These are phyloP conservation scores for Penicillium goetzii DNA, from an alignment of 495 filamentous ascomycete genomes.

Conservation along the genomic window DNA sequence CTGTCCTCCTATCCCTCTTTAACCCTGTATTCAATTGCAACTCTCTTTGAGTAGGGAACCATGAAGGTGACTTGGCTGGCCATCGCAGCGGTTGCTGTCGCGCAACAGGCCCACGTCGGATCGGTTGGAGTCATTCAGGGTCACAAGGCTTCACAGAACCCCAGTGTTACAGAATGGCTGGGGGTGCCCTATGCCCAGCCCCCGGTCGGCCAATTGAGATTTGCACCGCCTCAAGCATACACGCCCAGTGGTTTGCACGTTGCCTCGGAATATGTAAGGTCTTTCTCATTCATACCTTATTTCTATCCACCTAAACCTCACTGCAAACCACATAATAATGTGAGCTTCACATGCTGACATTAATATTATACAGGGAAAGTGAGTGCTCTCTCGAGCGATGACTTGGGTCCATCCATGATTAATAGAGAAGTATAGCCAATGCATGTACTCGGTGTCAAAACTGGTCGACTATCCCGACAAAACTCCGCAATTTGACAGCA, in stretches of 20 bases:
- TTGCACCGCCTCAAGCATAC: slow-evolving; percentile 38
- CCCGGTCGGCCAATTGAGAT: slow-evolving; percentile 50
- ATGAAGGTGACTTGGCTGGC: slow-evolving; percentile 1
- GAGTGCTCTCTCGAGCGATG: background rate
- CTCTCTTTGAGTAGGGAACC: background rate
- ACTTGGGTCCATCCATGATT: background rate
- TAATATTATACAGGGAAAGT: slow-evolving; percentile 6
- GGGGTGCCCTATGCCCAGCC: slow-evolving; percentile 54
- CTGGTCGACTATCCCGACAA: slow-evolving; percentile 31
- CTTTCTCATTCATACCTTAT: background rate
- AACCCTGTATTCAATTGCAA: background rate
- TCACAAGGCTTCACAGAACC: slow-evolving; percentile 41
- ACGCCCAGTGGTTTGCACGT: slow-evolving; percentile 8
- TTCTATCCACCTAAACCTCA: background rate
- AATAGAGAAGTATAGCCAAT: slow-evolving; percentile 8
- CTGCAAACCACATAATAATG: background rate
- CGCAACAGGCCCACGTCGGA: slow-evolving; percentile 5
- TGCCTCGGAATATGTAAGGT: slow-evolving; percentile 15
- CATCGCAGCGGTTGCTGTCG: slow-evolving; percentile 8
- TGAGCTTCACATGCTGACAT: background rate
- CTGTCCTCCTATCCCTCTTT: background rate
- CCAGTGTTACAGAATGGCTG: slow-evolving; percentile 51
- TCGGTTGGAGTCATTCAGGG: slow-evolving; percentile 49
- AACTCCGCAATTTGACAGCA: slow-evolving; percentile 32
- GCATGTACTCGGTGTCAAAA: slow-evolving; percentile 14